A percentile compares a stretch with the other conserved stretches of the same genome.
These are phyloP conservation scores for Camelina laxa DNA, from an alignment of 345 rosid genomes.

Conservation along the genomic window DNA sequence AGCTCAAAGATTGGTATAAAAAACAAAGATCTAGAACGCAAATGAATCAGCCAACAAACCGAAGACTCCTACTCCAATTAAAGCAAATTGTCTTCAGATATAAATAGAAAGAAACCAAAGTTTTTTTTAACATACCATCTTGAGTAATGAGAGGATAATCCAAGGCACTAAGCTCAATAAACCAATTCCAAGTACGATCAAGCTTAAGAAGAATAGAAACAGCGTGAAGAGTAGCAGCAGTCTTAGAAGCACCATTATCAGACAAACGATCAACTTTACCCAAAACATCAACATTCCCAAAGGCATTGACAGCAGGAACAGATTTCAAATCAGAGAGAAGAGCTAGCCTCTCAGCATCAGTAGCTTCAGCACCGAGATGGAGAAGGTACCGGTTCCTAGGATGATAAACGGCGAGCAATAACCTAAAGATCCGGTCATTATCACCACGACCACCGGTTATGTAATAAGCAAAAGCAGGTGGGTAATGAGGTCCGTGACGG, in stretches of 20 bases:
- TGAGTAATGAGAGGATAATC: constrained; percentile 96
- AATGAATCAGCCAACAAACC: neutral
- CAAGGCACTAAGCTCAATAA: constrained; percentile 75
- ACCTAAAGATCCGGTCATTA: constrained; percentile 71
- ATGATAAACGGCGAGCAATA: constrained; percentile 88
- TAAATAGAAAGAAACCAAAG: neutral
- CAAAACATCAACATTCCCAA: constrained; percentile 91
- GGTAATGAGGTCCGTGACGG: constrained; percentile 77
- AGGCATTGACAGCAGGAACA: constrained; percentile 70
- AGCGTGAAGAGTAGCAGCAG: constrained; percentile 73
- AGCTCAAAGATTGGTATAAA: neutral
- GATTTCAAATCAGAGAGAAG: constrained; percentile 64
- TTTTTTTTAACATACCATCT: constrained; percentile 65
- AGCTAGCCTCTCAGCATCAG: constrained; percentile 68
- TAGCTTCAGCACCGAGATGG: constrained; percentile 82
- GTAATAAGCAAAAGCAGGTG: constrained; percentile 93
- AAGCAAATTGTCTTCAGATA: neutral
- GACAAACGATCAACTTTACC: constrained; percentile 76
- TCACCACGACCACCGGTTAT: constrained; percentile 83
- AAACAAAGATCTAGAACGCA: constrained; percentile 16
- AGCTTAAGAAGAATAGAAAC: constrained; percentile 79
- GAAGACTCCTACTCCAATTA: neutral
- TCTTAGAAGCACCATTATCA: constrained; percentile 76
- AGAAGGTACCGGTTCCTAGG: constrained; percentile 91
- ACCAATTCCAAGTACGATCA: constrained; percentile 90